These are phyloP conservation scores for Boletus speciosus DNA, from an alignment of 768 basidiomycete species.

Conservation along the genomic window DNA sequence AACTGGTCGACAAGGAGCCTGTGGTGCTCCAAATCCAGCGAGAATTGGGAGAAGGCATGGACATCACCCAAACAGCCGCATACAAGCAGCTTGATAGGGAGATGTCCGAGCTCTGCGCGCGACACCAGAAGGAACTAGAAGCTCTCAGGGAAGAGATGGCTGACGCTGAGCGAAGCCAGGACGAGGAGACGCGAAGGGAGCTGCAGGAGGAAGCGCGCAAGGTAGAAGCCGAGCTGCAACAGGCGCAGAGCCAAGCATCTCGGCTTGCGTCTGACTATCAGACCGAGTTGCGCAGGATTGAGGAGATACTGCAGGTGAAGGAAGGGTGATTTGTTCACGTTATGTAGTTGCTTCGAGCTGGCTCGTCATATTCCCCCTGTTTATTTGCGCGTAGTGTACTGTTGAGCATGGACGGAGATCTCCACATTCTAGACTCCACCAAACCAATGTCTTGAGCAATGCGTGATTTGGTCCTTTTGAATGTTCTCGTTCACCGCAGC, in stretches of 20 bases:
- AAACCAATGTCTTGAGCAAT: neutral
- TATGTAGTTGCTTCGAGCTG: constrained; percentile 25
- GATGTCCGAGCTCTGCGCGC: constrained; percentile 42
- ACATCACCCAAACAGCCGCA: constrained; percentile 53
- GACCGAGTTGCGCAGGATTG: constrained; percentile 33
- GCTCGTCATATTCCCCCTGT: constrained; percentile 15
- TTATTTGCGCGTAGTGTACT: constrained; percentile 12
- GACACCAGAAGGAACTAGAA: constrained; percentile 46
- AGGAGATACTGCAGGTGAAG: constrained; percentile 31
- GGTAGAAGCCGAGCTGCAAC: constrained; percentile 29
- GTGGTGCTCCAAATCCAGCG: constrained; percentile 49
- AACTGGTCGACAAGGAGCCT: constrained; percentile 40
- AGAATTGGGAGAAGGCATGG: constrained; percentile 47
- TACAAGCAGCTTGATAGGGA: constrained; percentile 50
- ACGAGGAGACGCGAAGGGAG: constrained; percentile 47
- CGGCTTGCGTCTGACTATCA: constrained; percentile 34
- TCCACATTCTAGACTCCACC: constrained; percentile 6
- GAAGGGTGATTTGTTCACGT: constrained; percentile 25
- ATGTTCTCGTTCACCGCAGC: neutral
- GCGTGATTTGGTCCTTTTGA: neutral
- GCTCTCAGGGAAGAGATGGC: constrained; percentile 45
- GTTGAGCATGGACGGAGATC: constrained; percentile 14
- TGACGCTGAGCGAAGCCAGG: constrained; percentile 41
- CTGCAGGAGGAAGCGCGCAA: constrained; percentile 38
- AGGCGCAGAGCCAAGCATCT: constrained; percentile 29